Evolutionary conservation across 148 eudicot species (phyloP).

Genomic region (Spergularia bocconei): DNA sequence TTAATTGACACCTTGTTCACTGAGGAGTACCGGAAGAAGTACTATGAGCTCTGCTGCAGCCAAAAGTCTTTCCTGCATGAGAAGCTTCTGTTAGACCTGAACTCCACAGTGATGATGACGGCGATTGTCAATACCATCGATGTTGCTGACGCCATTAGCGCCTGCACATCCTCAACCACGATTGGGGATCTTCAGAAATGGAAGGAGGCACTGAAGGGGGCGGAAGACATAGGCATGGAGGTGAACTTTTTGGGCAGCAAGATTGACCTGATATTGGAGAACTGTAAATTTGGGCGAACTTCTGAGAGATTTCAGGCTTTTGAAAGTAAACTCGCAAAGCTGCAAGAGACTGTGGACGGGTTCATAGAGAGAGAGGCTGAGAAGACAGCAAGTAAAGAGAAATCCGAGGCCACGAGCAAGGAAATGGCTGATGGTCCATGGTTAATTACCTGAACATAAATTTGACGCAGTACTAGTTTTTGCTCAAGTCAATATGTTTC

Average conservation of each 20-base stretch:
- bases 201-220: constrained; percentile 44
- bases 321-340: constrained; percentile 22
- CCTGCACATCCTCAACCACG: constrained; percentile 14
- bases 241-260: constrained; percentile 37
- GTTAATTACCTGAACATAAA: too few species aligned
- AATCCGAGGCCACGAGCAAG: background rate
- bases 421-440: constrained; percentile 2
- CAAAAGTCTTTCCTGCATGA: constrained; percentile 40
- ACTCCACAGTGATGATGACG: constrained; percentile 36
- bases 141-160: constrained; percentile 53
- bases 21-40: constrained; percentile 30
- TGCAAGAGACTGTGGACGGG: constrained; percentile 14
- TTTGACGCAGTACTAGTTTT: too few species aligned
- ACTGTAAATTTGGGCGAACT: constrained; percentile 17
- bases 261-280: constrained; percentile 15
- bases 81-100: constrained; percentile 30
- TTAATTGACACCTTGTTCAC: constrained; percentile 40
- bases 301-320: constrained; percentile 17
- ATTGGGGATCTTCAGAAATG: constrained; percentile 32
- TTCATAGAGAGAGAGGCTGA: constrained; percentile 22
- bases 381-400: constrained; percentile 7
- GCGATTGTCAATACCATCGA: constrained; percentile 41
- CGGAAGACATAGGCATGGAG: constrained; percentile 45
- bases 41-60: constrained; percentile 45
- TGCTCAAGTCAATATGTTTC: too few species aligned